Percentiles rank a stretch among this genome's conserved stretches.
These are phyloP conservation scores for Dicorynia guianensis DNA, from an alignment of 306 rosid genomes.

Conservation along the genomic window DNA sequence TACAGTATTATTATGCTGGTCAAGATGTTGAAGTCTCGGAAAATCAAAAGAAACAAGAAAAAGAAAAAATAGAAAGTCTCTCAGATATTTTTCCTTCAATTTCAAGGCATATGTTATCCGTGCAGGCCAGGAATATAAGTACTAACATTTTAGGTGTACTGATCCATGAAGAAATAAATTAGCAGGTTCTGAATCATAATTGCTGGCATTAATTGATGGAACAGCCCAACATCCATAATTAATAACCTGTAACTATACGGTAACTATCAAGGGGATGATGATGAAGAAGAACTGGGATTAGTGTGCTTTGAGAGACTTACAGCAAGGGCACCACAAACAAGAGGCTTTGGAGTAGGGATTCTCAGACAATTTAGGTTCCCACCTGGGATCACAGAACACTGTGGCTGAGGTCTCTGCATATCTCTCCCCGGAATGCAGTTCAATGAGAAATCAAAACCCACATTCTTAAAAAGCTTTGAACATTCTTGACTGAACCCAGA, in stretches of 20 bases:
- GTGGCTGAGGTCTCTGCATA: conserved; percentile 90
- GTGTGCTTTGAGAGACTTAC: conserved; percentile 39
- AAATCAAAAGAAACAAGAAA: background rate
- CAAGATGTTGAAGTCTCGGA: background rate
- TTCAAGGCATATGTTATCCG: conserved; percentile 27
- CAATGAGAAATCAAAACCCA: conserved; percentile 83
- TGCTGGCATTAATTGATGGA: conserved; percentile 51
- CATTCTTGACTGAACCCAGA: conserved; percentile 94
- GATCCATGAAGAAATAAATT: conserved; percentile 52
- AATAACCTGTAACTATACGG: conserved; percentile 48
- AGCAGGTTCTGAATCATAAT: conserved; percentile 49
- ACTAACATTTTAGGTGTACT: conserved; percentile 17
- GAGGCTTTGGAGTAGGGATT: conserved; percentile 76
- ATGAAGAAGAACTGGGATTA: conserved; percentile 23
- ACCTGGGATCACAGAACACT: conserved; percentile 85
- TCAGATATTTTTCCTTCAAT: conserved; percentile 18
- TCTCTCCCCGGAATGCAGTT: conserved; percentile 88
- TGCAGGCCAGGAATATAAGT: conserved; percentile 20
- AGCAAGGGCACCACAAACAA: conserved; percentile 66
- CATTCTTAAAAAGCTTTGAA: conserved; percentile 63
- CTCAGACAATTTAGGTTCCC: conserved; percentile 82
- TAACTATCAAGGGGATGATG: conserved; percentile 59
- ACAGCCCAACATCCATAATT: conserved; percentile 26
- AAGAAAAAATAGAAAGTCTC: no score
- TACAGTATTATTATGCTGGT: background rate